Percentiles rank a stretch among this genome's conserved stretches.
phyloP scores from a whole-genome alignment of 768 basidiomycete species.

The Kondoa subrosea region DNA sequence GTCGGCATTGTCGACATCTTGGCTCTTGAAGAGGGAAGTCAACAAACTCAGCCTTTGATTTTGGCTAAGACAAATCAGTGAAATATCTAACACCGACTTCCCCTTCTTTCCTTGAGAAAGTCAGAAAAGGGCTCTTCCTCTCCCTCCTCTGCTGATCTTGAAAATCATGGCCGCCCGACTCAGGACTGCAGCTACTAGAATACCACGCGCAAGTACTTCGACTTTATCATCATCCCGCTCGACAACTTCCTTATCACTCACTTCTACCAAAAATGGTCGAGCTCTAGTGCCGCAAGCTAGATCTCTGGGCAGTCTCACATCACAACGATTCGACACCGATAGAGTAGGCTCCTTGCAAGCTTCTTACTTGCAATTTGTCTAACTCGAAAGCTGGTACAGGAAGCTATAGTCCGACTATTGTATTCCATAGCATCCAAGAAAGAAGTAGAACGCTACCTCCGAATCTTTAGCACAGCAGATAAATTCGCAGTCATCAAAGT shows the following conservation, averaged over 20 bases:
- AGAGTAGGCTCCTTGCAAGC: no score
- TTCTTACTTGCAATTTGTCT: neutral
- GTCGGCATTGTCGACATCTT: neutral
- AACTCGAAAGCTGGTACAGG: conserved; percentile 35
- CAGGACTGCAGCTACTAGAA: no score
- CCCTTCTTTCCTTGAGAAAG: no score
- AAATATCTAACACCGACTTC: no score
- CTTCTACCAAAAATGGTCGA: neutral
- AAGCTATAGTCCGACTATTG: conserved; percentile 87
- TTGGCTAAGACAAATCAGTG: no score
- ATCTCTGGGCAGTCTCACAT: neutral
- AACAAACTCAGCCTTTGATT: no score
- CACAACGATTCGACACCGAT: neutral
- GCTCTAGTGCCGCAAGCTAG: neutral
- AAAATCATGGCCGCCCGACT: no score
- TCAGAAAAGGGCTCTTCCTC: no score
- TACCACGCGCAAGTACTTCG: no score
- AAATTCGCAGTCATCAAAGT: conserved; percentile 66
- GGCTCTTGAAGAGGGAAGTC: neutral
- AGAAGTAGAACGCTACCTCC: conserved; percentile 93
- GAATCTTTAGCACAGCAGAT: conserved; percentile 67
- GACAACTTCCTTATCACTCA: neutral
- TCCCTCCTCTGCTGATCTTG: no score
- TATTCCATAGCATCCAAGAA: conserved; percentile 94
- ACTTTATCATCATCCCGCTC: neutral